Percentiles rank a stretch among this genome's conserved stretches.
These are phyloP conservation scores for Penicillium olsonii DNA, from an alignment of 2,329 filamentous ascomycete species.

Conservation along the genomic window DNA sequence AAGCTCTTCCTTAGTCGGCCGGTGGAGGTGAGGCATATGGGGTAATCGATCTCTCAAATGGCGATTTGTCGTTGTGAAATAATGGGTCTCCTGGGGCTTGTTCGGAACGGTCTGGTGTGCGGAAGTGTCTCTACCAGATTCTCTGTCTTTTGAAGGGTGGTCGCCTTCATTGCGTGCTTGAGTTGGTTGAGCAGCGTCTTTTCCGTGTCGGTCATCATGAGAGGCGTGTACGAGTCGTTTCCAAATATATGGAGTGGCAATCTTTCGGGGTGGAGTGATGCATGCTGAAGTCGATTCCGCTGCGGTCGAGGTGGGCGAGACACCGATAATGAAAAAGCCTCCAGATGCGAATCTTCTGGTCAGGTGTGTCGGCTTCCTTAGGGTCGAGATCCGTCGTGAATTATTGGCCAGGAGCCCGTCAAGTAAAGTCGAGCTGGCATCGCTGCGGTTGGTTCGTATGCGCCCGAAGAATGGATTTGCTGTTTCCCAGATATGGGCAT, in stretches of 20 bases:
- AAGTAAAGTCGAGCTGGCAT: conserved; percentile 12
- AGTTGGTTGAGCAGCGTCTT: conserved; percentile 17
- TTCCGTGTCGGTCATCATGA: conserved; percentile 20
- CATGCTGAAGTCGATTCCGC: conserved; percentile 37
- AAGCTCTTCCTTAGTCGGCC: conserved; percentile 90
- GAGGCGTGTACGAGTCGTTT: conserved; percentile 36
- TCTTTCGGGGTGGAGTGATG: conserved; percentile 32
- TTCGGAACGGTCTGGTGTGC: conserved; percentile 14
- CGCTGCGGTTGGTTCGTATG: conserved; percentile 30
- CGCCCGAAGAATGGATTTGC: conserved; percentile 36
- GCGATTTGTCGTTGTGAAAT: conserved; percentile 25
- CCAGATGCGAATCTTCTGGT: conserved; percentile 58
- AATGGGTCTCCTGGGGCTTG: conserved; percentile 26
- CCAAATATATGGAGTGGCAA: conserved; percentile 33
- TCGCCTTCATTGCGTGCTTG: conserved; percentile 19
- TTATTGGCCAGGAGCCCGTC: conserved; percentile 15
- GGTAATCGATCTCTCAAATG: conserved; percentile 62
- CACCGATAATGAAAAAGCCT: conserved; percentile 55
- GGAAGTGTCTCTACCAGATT: conserved; percentile 9
- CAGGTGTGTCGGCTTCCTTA: conserved; percentile 40
- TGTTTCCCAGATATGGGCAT: conserved; percentile 46
- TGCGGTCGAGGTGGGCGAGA: conserved; percentile 34
- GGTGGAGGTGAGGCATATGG: conserved; percentile 73
- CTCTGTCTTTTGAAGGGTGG: conserved; percentile 1
- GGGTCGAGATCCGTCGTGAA: conserved; percentile 21